phyloP scores from a whole-genome alignment of 1,139 yeast genomes.

The Meyerozyma smithsonii region DNA sequence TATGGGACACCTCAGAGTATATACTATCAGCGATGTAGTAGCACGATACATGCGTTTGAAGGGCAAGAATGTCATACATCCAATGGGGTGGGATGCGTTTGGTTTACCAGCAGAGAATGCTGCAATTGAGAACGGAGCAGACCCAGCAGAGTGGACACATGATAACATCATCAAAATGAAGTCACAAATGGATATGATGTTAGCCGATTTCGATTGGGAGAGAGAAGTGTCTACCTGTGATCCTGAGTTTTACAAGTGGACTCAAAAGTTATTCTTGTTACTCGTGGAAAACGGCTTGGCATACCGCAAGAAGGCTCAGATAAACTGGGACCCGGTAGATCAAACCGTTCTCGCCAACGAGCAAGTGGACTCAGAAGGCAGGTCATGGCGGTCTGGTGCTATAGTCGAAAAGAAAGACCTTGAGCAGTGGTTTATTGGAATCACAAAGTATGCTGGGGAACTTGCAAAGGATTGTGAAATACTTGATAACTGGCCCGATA shows the following conservation, averaged over 20 bases:
- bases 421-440: conserved; percentile 91
- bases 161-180: conserved; percentile 79
- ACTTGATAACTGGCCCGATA: conserved; percentile 77
- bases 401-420: conserved; percentile 73
- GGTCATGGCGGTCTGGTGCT: conserved; percentile 97
- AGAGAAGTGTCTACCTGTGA: conserved; percentile 82
- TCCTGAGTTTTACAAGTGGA: conserved; percentile 87
- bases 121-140: conserved; percentile 78
- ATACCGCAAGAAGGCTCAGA: conserved; percentile 78
- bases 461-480: conserved; percentile 57
- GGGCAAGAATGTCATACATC: conserved; percentile 80
- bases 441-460: conserved; percentile 71
- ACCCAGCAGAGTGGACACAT: conserved; percentile 81
- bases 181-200: conserved; percentile 69
- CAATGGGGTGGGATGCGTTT: conserved; percentile 99
- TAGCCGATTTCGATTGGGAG: conserved; percentile 93
- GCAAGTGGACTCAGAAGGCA: conserved; percentile 87
- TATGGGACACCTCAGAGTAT: conserved; percentile 90
- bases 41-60: conserved; percentile 73
- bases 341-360: conserved; percentile 93
- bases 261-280: conserved; percentile 78
- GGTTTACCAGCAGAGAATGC: conserved; percentile 98
- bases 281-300: conserved; percentile 75
- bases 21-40: conserved; percentile 81
- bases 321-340: conserved; percentile 97